Base-by-base conservation (phyloP, 345 rosid species). In the Brassica cretica region DNA sequence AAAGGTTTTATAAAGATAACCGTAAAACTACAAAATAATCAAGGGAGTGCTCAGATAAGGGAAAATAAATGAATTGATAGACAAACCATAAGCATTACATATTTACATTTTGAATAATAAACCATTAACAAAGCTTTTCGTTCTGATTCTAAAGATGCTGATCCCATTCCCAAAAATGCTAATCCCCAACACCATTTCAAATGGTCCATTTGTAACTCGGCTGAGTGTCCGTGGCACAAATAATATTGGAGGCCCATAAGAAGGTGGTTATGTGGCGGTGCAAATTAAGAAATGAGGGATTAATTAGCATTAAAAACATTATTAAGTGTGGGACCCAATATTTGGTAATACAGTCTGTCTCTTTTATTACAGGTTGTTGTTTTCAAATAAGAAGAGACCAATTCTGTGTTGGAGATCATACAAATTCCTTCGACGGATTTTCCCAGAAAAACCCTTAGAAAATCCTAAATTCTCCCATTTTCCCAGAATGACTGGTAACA, bases 401-500 rank as follows among this genome's bases (percentile, higher is more conserved):
- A 27, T 27, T 27, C 30, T 2, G 3, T 27, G 30, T 27, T 27
- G 30, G 30, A 27, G 56, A 49, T 1, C 18, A 0, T 49, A 16
- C 56, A 49, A 49, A 14, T 49, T 49, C 56, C 15, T 14, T 49
- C 18, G n/a, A 6, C 56, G 18, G 56, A 49, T 49, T 14, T 49
- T 49, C 56, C 56, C 5, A 49, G 8, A 0, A 49, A n/a, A 49
- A 49, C 5, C 56, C 56, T n/a, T 10, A 11, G 5, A n/a, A 49
- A 49, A 14, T 11, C 56, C 56, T 49, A 49, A 49, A 49, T 49
- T 7, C 53, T 8, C 3, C 19, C 55, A 64, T 37, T 70, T 37
- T 25, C 32, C n/a, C n/a, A n/a, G n/a, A n/a, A 79, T 74, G 82
- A 68, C 71, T 61, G 46, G 81, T 78, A 79, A 27, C 6, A 30